These are phyloP conservation scores for Pseudogymnoascus sp. DNA, from an alignment of 2,329 filamentous ascomycete species.

Conservation along the genomic window DNA sequence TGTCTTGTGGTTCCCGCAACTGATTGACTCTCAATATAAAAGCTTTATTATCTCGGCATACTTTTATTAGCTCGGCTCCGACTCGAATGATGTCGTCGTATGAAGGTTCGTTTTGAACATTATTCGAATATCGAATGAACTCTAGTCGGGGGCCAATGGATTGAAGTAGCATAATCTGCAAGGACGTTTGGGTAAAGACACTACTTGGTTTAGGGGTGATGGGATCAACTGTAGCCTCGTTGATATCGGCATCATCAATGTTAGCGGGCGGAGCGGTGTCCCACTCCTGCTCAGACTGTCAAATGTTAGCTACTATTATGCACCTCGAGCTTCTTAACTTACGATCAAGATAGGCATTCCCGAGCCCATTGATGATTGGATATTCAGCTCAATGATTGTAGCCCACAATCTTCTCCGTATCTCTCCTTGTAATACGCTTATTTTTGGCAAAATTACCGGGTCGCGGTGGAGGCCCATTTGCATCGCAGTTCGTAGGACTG, in stretches of 20 bases:
- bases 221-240: constrained; percentile 27
- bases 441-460: constrained; percentile 41
- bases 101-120: constrained; percentile 35
- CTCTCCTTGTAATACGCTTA: constrained; percentile 43
- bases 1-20: not conserved
- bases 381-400: constrained; percentile 47
- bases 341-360: constrained; percentile 43
- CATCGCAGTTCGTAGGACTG: constrained; percentile 46
- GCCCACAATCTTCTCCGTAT: constrained; percentile 51
- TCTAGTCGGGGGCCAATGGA: constrained; percentile 39
- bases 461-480: constrained; percentile 54
- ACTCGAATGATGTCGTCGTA: constrained; percentile 43
- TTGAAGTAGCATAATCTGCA: constrained; percentile 40
- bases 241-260: constrained; percentile 45
- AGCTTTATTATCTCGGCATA: constrained; percentile 19
- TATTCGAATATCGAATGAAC: constrained; percentile 41
- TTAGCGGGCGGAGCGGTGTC: constrained; percentile 45
- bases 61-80: constrained; percentile 38
- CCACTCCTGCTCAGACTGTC: constrained; percentile 35
- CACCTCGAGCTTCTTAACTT: not conserved
- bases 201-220: constrained; percentile 20
- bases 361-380: constrained; percentile 44
- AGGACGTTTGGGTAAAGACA: constrained; percentile 42
- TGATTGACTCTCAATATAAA: constrained; percentile 12
- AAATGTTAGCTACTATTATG: not conserved